Conservation (phyloP, 345 rosid genomes). For the Syzygium oleosum region DNA sequence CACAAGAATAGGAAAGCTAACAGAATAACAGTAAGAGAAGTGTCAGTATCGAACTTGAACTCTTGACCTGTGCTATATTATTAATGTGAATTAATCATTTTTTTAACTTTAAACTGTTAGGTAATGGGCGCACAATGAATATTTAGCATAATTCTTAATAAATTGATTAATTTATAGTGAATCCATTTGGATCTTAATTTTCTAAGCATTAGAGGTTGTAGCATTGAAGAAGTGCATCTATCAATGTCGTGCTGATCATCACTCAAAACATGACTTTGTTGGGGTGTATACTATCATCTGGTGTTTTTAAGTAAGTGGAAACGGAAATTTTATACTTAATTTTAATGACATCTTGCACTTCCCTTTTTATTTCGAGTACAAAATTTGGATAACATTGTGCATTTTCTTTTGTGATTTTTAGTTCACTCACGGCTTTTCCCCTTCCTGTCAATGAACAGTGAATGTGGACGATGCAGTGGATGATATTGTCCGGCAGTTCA, state of each 20-base stretch:
- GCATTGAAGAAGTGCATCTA: not conserved
- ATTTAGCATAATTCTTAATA: not conserved
- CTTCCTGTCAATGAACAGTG: constrained; percentile 33
- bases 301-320: not conserved
- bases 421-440: not conserved
- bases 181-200: not conserved
- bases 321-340: not conserved
- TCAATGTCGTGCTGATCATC: not conserved
- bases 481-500: constrained; percentile 84
- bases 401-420: not conserved
- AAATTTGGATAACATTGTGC: not conserved
- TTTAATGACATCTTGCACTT: not conserved
- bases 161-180: not conserved
- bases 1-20: not conserved
- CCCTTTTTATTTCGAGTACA: not conserved
- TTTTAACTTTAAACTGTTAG: not conserved
- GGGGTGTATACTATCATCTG: not conserved
- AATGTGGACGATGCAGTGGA: constrained; percentile 98
- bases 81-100: not conserved
- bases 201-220: not conserved
- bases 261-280: not conserved
- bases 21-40: not conserved
- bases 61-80: not conserved
- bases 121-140: not conserved
- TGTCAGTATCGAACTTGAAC: not conserved